A percentile compares a stretch with the other conserved stretches of the same genome.
Evolutionary conservation across 768 basidiomycete genomes (phyloP).

Genomic region (Suillus luteus): DNA sequence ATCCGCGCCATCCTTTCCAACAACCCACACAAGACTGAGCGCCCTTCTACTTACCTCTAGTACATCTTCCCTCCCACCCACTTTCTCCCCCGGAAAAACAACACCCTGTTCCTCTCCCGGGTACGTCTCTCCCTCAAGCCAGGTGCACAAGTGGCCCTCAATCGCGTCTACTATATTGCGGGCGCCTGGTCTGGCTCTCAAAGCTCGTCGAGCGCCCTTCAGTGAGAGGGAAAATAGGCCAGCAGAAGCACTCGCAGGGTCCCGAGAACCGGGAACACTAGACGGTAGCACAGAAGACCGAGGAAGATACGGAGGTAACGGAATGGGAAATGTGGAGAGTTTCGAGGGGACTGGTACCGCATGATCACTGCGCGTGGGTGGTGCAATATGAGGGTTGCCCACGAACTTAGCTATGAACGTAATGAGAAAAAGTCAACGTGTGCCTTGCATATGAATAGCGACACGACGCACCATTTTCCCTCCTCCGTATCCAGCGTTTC

Average conservation of each 20-base stretch:
- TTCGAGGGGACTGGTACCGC: slow-evolving; percentile 43
- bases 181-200: slow-evolving; percentile 54
- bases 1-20: slow-evolving; percentile 37
- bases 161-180: slow-evolving; percentile 67
- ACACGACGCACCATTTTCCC: slow-evolving; percentile 65
- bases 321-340: slow-evolving; percentile 70
- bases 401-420: slow-evolving; percentile 58
- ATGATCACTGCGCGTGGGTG: slow-evolving; percentile 62
- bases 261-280: slow-evolving; percentile 38
- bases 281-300: slow-evolving; percentile 58
- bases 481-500: slow-evolving; percentile 74
- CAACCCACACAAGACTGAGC: slow-evolving; percentile 71
- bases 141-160: slow-evolving; percentile 61
- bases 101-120: slow-evolving; percentile 49
- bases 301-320: slow-evolving; percentile 69
- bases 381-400: slow-evolving; percentile 70
- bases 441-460: neutral
- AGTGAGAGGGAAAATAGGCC: slow-evolving; percentile 77
- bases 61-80: slow-evolving; percentile 57
- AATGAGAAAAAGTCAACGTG: slow-evolving; percentile 10
- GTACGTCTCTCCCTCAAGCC: slow-evolving; percentile 65
- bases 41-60: slow-evolving; percentile 69
- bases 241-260: slow-evolving; percentile 62
- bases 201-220: slow-evolving; percentile 70
- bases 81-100: slow-evolving; percentile 42